Base-by-base conservation (phyloP, 148 eudicot species). In the Spergularia bocconei region DNA sequence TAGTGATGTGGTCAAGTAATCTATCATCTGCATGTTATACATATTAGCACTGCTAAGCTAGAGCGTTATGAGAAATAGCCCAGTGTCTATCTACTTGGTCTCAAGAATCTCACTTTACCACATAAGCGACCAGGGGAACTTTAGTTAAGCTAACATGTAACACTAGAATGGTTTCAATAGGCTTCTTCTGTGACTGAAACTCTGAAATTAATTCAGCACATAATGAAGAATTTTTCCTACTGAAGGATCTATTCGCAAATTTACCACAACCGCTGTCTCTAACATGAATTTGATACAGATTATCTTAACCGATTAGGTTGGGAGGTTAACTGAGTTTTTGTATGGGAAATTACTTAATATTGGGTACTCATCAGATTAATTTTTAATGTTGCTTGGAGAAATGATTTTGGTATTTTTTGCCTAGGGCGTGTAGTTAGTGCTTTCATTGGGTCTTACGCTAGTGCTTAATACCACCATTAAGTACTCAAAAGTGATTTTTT, bases 401-500 rank as follows among this genome's bases (percentile, higher is more conserved):
- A 23, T 23, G 54, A 20, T 41, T n/a, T 17, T 63, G 44, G 14
- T 64, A 33, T 23, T 48, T 25, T 73, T 15, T 23, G 44, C 53
- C 20, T 69, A 69, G 72, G 60, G 72, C 29, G 60, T 53, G 21
- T 51, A 54, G 19, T 53, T 77, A 19, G 23, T 55, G 58, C 9
- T 71, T 47, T 55, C 64, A 72, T 65, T 64, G 60, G 75, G 69
- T 65, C 69, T 63, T 55, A 70, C 47, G 67, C 63, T 63, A 44
- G 79, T 70, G 75, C 75, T 67, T 70, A 21, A 63, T 70, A 63
- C 64, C 48, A 69, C 64, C 48, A 69, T 62, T 51, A 61, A 62
- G 55, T 39, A 53, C 29, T 44, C 52, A 64, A 75, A 69, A 56
- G 72, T 70, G 41, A 54, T 29, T 55, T 20, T 39, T 13, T 54